Conservation (phyloP, 1,139 yeast genomes). For the Spathaspora sp. region DNA sequence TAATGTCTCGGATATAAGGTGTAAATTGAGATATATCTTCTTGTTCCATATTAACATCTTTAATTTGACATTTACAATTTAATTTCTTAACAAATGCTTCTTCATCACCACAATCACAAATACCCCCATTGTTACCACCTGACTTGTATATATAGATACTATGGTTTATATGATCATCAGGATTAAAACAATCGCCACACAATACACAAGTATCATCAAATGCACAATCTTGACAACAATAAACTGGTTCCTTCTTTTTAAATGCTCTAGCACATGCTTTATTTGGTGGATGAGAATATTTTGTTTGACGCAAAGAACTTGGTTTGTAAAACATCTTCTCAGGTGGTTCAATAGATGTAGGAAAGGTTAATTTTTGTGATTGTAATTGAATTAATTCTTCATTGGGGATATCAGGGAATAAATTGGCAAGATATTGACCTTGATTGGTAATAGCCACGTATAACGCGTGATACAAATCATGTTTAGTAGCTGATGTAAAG, state of each 20-base stretch:
- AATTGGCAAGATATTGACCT: slow-evolving; percentile 24
- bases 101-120: slow-evolving; percentile 92
- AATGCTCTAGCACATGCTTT: slow-evolving; percentile 66
- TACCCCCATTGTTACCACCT: slow-evolving; percentile 51
- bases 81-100: slow-evolving; percentile 69
- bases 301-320: slow-evolving; percentile 5
- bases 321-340: slow-evolving; percentile 14
- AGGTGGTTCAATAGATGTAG: slow-evolving; percentile 3
- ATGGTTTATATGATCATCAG: slow-evolving; percentile 64
- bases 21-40: slow-evolving; percentile 15
- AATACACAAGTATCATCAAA: slow-evolving; percentile 74
- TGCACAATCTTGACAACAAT: slow-evolving; percentile 65
- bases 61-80: slow-evolving; percentile 47
- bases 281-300: slow-evolving; percentile 26
- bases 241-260: slow-evolving; percentile 59
- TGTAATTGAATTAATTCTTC: slow-evolving; percentile 18
- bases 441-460: slow-evolving; percentile 33
- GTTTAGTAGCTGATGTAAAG: slow-evolving; percentile 16
- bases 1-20: slow-evolving; percentile 27
- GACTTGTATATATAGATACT: slow-evolving; percentile 56
- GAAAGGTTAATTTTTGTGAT: neutral
- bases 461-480: slow-evolving; percentile 25
- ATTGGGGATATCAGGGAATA: slow-evolving; percentile 28
- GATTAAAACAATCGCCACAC: slow-evolving; percentile 68
- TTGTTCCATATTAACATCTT: slow-evolving; percentile 4